These are phyloP conservation scores for Hygrocybe punicea DNA, from an alignment of 768 basidiomycete species.

Conservation along the genomic window DNA sequence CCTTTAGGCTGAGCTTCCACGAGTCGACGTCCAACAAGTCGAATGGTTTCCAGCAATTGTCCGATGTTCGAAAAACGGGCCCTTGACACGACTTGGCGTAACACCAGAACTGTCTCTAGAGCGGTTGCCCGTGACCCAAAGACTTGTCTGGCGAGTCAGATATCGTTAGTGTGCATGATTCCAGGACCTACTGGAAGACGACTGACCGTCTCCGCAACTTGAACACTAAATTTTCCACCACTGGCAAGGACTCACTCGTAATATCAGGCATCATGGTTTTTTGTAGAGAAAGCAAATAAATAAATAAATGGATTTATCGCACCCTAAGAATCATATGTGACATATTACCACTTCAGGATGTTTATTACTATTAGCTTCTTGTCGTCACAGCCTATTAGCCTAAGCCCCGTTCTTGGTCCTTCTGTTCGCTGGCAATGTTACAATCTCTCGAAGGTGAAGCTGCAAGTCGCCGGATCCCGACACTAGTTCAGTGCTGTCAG, in stretches of 20 bases:
- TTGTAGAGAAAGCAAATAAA: too few relatives aligned
- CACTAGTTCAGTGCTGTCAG: conserved; percentile 4
- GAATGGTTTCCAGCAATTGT: conserved; percentile 76
- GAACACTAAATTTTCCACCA: conserved; percentile 69
- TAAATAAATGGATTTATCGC: too few relatives aligned
- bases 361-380: too few relatives aligned
- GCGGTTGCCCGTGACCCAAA: conserved; percentile 89
- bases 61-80: conserved; percentile 85
- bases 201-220: conserved; percentile 71
- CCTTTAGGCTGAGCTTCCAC: conserved; percentile 96
- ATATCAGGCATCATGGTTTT: conserved; percentile 9
- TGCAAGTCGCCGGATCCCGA: neutral
- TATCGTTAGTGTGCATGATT: conserved; percentile 11
- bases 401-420: too few relatives aligned
- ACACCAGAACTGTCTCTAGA: conserved; percentile 80
- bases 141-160: conserved; percentile 73
- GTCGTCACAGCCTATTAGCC: too few relatives aligned
- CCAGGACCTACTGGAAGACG: conserved; percentile 14
- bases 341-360: too few relatives aligned
- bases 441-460: neutral
- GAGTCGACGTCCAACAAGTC: conserved; percentile 71
- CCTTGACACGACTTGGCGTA: conserved; percentile 85
- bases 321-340: too few relatives aligned
- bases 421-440: too few relatives aligned
- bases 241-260: conserved; percentile 49